Evolutionary conservation across 228 moss, liverwort and hornwort genomes (phyloP), one percentile per base, ranked within the genome.

Genomic region (Sphagnum magellanicum): DNA sequence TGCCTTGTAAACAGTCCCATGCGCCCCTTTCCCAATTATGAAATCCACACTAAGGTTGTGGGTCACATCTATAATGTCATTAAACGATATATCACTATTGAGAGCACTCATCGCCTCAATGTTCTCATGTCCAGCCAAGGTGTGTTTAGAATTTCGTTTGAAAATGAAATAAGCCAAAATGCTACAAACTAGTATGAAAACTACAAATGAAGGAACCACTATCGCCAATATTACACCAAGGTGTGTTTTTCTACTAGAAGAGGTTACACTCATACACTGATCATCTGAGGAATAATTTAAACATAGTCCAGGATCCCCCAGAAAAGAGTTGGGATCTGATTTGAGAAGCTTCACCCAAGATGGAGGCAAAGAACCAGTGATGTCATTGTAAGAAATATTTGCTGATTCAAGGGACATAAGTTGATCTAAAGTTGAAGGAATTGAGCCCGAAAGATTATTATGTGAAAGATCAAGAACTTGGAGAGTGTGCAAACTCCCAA

Each of bases 401-500:
- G 84, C 78, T 3, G 64, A 66, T 6, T 74, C 63, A n/a, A 90
- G 73, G 6, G 77, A 72, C 47, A 72, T 61, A 62, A 73, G 80
- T 49, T 67, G 59, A 50, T 79, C 81, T 48, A 90, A 71, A 4
- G 68, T 63, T 6, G 57, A n/a, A 50, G 90, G 90, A 51, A 90
- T 87, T 47, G 5, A 14, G 10, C 79, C 90, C 55, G 80, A 70
- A 16, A 90, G 82, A 50, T 75, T 68, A 59, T 87, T 90, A 16
- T 82, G 4, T 0, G 87, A 80, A 51, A 90, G 79, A 61, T 90
- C 90, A 17, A 90, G 78, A 46, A 55, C 48, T 68, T 90, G 78
- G 17, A 90, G 75, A 64, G 69, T 77, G 10, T 50, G 15, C 50
- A 90, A 71, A 11, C 78, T 70, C 58, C 78, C 78, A 17, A 90